Conservation (phyloP, 2,329 filamentous ascomycete genomes). For the Aspergillus ochraceus region DNA sequence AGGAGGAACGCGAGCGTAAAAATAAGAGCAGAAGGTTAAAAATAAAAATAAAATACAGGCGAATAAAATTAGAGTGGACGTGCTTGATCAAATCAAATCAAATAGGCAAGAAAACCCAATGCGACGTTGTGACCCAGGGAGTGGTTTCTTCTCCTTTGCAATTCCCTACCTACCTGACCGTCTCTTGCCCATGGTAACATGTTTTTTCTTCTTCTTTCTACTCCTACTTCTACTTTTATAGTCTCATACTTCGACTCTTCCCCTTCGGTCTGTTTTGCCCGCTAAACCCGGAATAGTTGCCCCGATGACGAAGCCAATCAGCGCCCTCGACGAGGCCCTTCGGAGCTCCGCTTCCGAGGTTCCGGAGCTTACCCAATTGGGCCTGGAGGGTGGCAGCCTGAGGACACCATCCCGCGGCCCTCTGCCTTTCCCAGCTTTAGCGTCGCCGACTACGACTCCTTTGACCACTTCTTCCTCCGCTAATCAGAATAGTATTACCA, state of each 20-base stretch:
- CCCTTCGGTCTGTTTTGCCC: neutral
- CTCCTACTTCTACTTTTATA: too few relatives aligned
- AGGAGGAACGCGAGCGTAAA: neutral
- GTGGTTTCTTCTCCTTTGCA: neutral
- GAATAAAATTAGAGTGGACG: too few relatives aligned
- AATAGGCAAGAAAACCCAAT: neutral
- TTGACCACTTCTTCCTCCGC: neutral
- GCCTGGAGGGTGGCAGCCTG: constrained; percentile 6
- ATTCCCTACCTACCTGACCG: neutral
- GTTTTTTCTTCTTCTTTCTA: too few relatives aligned
- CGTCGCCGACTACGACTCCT: neutral
- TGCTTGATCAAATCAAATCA: neutral
- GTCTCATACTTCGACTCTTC: too few relatives aligned
- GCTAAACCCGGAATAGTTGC: too few relatives aligned
- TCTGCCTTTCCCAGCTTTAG: constrained; percentile 1
- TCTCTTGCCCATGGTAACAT: too few relatives aligned
- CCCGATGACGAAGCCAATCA: neutral
- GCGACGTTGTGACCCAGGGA: too few relatives aligned
- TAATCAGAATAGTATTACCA: neutral
- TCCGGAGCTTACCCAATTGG: constrained; percentile 25
- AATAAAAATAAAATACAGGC: neutral
- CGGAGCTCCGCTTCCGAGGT: constrained; percentile 18
- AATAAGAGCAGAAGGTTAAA: neutral
- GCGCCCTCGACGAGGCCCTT: constrained; percentile 13
- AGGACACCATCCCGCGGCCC: neutral